Base-by-base conservation (phyloP, 371 early-diverging fungal species). In the Blakeslea trispora region DNA sequence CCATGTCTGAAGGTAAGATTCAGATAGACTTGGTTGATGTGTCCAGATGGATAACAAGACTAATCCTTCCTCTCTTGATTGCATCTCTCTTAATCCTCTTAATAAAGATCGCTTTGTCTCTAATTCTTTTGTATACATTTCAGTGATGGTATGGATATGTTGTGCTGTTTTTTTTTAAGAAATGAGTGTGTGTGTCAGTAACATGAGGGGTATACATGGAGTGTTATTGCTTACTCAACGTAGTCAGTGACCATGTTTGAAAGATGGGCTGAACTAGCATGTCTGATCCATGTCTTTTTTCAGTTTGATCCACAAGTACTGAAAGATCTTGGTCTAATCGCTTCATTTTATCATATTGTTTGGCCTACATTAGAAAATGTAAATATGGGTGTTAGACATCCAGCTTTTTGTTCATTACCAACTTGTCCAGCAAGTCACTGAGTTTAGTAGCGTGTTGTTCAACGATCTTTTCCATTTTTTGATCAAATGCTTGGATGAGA, bases 1-100 rank as follows among this genome's bases (percentile, higher is more conserved):
- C 59, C 74, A 72, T 56, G 72, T 67, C 18, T 64, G 15, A 7
- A 78, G 31, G 2, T 21, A 47, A 3, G 57, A 41, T 9, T 64
- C 63, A 15, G 53, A 35, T 17, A 78, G 28, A 50, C 56, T 66
- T 8, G 78, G 73, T 15, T 74, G 72, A 45, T 78, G 64, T 5
- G 72, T 64, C 78, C 78, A 78, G 3, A 69, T 55, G 0, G 78
- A 78, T 6, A 78, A 35, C 21, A 72, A 28, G 5, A 66, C 57
- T 32, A 78, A 47, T 0, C 73, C 74, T 60, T 74, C 67, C 32
- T 78, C 73, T 32, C 68, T 61, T 8, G 43, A 63, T 22, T 48
- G 50, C 18, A 72, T 61, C 9, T 43, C 39, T 72, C 78, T 7
- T 66, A 44, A 17, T 9, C 7, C 28, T 56, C 42, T 6, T 13